Evolutionary conservation across 2,329 filamentous ascomycete species (phyloP).

Genomic region (Westerdykella aurantiaca): DNA sequence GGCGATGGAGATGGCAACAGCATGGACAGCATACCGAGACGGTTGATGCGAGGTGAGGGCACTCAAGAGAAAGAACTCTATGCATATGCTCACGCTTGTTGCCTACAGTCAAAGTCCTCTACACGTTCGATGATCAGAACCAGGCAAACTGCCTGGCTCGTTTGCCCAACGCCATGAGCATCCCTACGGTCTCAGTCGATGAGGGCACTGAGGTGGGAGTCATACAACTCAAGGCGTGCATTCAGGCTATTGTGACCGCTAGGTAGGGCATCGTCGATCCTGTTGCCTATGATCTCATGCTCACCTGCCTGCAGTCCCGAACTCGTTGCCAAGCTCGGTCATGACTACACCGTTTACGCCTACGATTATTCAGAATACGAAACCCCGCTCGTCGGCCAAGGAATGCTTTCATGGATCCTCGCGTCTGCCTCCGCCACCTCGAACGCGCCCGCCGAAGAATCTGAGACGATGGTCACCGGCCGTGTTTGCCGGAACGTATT

Average conservation of each 20-base stretch:
- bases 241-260: constrained; percentile 69
- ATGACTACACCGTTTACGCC: constrained; percentile 94
- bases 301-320: constrained; percentile 65
- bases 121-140: constrained; percentile 86
- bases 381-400: constrained; percentile 87
- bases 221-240: constrained; percentile 78
- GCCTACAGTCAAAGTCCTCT: constrained; percentile 81
- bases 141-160: constrained; percentile 86
- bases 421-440: constrained; percentile 54
- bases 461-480: constrained; percentile 74
- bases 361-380: constrained; percentile 96
- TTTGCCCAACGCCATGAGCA: constrained; percentile 69
- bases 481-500: constrained; percentile 82
- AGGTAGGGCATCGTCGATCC: constrained; percentile 40
- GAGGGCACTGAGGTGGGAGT: constrained; percentile 77
- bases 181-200: constrained; percentile 76
- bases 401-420: constrained; percentile 83
- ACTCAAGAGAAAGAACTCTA: constrained; percentile 3
- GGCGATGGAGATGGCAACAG: constrained; percentile 21
- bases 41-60: constrained; percentile 45
- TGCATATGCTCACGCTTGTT: constrained; percentile 13
- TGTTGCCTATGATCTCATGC: background rate
- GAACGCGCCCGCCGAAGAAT: constrained; percentile 52
- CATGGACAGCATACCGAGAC: constrained; percentile 31
- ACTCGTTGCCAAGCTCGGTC: constrained; percentile 63